These are phyloP conservation scores for Cladosporium sp. DNA, from an alignment of 2,329 filamentous ascomycete genomes.

Conservation along the genomic window DNA sequence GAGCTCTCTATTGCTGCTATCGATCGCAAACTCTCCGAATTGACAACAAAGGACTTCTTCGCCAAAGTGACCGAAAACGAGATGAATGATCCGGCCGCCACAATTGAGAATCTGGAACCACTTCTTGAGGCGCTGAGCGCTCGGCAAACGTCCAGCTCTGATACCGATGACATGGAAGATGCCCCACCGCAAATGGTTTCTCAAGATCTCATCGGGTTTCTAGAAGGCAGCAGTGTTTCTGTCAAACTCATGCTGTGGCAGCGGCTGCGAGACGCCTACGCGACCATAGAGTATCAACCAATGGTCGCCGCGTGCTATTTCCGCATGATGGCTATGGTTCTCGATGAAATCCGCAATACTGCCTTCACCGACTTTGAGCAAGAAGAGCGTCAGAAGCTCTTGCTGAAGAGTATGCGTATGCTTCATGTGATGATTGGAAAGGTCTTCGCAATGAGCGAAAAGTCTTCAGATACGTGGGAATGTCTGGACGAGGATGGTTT, in stretches of 20 bases:
- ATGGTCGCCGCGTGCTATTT: constrained; percentile 88
- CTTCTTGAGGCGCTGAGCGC: constrained; percentile 71
- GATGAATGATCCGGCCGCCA: constrained; percentile 73
- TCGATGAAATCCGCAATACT: constrained; percentile 62
- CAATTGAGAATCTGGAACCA: constrained; percentile 91
- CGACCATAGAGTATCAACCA: constrained; percentile 77
- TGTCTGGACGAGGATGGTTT: constrained; percentile 82
- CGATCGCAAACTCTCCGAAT: constrained; percentile 85
- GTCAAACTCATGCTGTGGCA: constrained; percentile 87
- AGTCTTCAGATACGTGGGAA: constrained; percentile 75
- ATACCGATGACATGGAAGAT: constrained; percentile 9
- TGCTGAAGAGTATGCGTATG: constrained; percentile 76
- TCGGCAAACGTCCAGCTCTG: not conserved
- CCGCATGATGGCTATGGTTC: constrained; percentile 79
- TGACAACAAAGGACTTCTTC: constrained; percentile 97
- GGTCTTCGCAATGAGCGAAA: constrained; percentile 64
- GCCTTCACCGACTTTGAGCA: constrained; percentile 58
- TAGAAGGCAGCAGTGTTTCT: constrained; percentile 78
- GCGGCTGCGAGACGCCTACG: constrained; percentile 85
- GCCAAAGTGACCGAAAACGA: constrained; percentile 84
- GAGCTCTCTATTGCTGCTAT: constrained; percentile 81
- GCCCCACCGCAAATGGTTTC: constrained; percentile 39
- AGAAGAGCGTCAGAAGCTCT: constrained; percentile 67
- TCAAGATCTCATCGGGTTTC: constrained; percentile 80
- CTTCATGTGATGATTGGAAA: constrained; percentile 76